Evolutionary conservation across 139 green algal genomes (phyloP).

Genomic region (Diplosphaera chodatii): DNA sequence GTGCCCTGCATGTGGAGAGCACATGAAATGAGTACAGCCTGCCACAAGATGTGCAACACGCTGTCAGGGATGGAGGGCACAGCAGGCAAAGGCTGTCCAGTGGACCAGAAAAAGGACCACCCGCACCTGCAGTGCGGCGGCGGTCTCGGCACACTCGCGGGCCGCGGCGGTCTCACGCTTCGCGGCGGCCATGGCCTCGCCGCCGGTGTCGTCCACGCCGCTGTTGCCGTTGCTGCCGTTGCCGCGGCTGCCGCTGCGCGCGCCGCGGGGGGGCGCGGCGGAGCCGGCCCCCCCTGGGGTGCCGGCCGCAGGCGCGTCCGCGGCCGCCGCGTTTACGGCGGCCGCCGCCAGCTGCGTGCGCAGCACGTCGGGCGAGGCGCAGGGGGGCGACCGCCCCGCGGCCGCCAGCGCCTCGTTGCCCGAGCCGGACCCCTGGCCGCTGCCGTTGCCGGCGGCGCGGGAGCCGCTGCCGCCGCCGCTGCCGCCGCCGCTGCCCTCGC

Average conservation of each 20-base stretch:
- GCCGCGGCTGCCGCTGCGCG: slow-evolving; percentile 10
- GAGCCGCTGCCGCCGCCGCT: too few species aligned
- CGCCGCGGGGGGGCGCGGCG: not conserved
- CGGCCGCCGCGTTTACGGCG: too few species aligned
- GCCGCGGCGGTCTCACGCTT: not conserved
- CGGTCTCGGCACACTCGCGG: not conserved
- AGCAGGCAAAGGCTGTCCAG: too few species aligned
- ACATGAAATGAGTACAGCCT: too few species aligned
- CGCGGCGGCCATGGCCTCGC: not conserved
- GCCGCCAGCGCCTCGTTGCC: not conserved
- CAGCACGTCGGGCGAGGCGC: not conserved
- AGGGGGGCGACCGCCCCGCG: too few species aligned
- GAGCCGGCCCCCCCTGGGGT: too few species aligned
- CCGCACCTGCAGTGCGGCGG: slow-evolving; percentile 26
- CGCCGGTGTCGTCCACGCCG: slow-evolving; percentile 22
- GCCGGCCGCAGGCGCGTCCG: too few species aligned
- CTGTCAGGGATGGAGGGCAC: too few species aligned
- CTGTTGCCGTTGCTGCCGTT: slow-evolving; percentile 40
- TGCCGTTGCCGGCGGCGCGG: not conserved
- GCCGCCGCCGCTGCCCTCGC: not conserved
- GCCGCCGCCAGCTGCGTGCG: not conserved
- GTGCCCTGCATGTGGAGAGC: too few species aligned
- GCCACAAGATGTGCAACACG: too few species aligned
- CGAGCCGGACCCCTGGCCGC: not conserved
- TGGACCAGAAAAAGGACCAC: too few species aligned